These are phyloP conservation scores for Besnoitia besnoiti DNA, from an alignment of 169 alveolate species.

Conservation along the genomic window DNA sequence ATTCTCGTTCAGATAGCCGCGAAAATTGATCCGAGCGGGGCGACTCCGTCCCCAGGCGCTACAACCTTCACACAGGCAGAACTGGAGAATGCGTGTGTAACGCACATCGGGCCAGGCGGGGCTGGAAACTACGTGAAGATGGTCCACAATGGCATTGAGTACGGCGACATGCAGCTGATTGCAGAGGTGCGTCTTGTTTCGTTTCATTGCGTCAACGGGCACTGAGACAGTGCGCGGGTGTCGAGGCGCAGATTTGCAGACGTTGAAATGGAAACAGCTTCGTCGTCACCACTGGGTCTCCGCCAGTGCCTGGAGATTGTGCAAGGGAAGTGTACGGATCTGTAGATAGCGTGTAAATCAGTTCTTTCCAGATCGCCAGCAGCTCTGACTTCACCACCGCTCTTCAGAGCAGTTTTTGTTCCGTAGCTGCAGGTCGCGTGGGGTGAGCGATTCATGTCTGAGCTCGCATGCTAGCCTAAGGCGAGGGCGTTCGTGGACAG, in stretches of 20 bases:
- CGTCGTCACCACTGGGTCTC: not conserved
- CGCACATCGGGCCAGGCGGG: constrained; percentile 83
- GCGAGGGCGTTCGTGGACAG: no score
- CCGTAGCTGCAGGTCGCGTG: no score
- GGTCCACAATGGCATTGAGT: constrained; percentile 90
- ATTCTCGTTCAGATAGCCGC: constrained; percentile 76
- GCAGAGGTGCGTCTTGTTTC: constrained; percentile 72
- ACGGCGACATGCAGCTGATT: constrained; percentile 84
- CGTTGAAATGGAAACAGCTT: not conserved
- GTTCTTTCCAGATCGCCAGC: no score
- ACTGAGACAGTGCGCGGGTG: not conserved
- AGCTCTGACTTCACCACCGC: no score
- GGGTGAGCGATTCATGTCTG: no score
- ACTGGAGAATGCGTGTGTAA: constrained; percentile 49
- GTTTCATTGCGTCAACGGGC: not conserved
- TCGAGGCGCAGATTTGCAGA: not conserved
- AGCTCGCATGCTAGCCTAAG: no score
- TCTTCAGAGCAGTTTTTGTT: no score
- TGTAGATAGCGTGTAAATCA: no score
- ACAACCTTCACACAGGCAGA: constrained; percentile 22
- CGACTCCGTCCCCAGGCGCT: not conserved
- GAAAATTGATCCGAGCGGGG: constrained; percentile 47
- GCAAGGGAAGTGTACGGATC: not conserved
- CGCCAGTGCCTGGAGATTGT: no score
- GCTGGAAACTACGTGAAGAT: constrained; percentile 87